Percentiles rank a stretch among this genome's conserved stretches.
Evolutionary conservation across 148 eudicot genomes (phyloP).

Genomic region (Rhododendron molle): DNA sequence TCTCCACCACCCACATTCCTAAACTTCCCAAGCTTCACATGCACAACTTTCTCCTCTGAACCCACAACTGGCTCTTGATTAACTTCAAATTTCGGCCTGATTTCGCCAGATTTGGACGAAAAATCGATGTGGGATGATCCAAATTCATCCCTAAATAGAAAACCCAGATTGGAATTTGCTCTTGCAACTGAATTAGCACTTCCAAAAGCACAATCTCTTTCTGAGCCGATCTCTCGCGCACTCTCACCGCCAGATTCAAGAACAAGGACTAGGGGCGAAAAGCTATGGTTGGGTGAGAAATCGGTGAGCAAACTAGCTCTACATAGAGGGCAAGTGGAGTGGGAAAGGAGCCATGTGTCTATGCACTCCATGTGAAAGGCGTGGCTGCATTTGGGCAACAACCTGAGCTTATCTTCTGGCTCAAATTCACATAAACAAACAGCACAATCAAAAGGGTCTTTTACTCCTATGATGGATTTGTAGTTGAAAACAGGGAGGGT

Average conservation of each 20-base stretch:
- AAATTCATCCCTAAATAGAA: slow-evolving; percentile 18
- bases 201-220: slow-evolving; percentile 17
- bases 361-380: slow-evolving; percentile 93
- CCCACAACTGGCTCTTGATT: neutral
- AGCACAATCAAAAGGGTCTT: slow-evolving; percentile 89
- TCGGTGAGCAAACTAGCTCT: slow-evolving; percentile 52
- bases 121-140: slow-evolving; percentile 19
- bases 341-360: slow-evolving; percentile 88
- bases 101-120: slow-evolving; percentile 32
- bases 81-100: slow-evolving; percentile 1
- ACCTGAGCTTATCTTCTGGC: slow-evolving; percentile 58
- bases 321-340: slow-evolving; percentile 95
- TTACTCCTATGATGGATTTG: slow-evolving; percentile 60
- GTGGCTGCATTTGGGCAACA: slow-evolving; percentile 91
- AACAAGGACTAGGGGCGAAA: slow-evolving; percentile 58
- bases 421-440: slow-evolving; percentile 88
- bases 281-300: slow-evolving; percentile 15
- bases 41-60: slow-evolving; percentile 46
- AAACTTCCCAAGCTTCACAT: slow-evolving; percentile 77
- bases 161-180: slow-evolving; percentile 31
- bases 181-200: slow-evolving; percentile 21
- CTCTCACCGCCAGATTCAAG: slow-evolving; percentile 67
- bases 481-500: slow-evolving; percentile 69
- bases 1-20: slow-evolving; percentile 44
- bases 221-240: slow-evolving; percentile 44